Evolutionary conservation across 2,329 filamentous ascomycete genomes (phyloP).

Genomic region (Onygenales sp.): DNA sequence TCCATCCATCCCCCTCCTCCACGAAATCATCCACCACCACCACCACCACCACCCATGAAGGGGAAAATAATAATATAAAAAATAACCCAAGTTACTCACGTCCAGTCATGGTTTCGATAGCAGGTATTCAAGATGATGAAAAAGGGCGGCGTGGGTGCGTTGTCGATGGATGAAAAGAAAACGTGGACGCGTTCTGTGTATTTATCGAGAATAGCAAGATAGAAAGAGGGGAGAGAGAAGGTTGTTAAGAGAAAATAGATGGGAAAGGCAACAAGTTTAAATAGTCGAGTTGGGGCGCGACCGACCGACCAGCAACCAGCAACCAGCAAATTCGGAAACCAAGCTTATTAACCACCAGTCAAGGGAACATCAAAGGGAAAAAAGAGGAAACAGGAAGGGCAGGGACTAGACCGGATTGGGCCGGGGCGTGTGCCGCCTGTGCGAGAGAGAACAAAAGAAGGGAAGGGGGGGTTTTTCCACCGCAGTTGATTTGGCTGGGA

Average conservation of each 20-base stretch:
- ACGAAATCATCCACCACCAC: conserved; percentile 8
- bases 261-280: conserved; percentile 16
- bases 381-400: no score
- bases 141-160: no score
- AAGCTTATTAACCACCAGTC: no score
- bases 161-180: no score
- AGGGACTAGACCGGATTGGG: no score
- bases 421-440: no score
- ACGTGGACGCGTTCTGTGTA: not conserved
- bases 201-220: conserved; percentile 6
- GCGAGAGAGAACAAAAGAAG: conserved; percentile 6
- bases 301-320: conserved; percentile 15
- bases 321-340: no score
- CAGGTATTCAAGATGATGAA: no score
- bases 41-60: conserved; percentile 3
- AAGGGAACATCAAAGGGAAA: no score
- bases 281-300: conserved; percentile 7
- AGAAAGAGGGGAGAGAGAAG: conserved; percentile 9
- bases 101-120: conserved; percentile 25
- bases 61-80: conserved; percentile 2
- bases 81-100: conserved; percentile 23
- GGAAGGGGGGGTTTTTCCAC: conserved; percentile 24
- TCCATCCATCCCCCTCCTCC: no score
- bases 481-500: conserved; percentile 13
- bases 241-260: conserved; percentile 12